Evolutionary conservation across 2,329 filamentous ascomycete species (phyloP).

Genomic region (Fusarium incarnatum): DNA sequence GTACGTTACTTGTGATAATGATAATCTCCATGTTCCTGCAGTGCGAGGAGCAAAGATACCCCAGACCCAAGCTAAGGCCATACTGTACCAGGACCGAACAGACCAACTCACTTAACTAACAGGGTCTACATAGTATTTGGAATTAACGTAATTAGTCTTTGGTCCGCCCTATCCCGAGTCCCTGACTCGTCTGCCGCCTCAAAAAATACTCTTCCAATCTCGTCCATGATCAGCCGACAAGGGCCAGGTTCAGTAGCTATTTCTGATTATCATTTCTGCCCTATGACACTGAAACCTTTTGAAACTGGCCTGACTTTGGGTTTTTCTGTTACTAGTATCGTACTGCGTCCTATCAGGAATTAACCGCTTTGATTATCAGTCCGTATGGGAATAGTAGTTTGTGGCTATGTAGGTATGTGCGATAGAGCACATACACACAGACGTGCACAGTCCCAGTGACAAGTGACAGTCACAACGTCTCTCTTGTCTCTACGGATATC

Average conservation of each 20-base stretch:
- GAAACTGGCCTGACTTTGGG: slow-evolving; percentile 39
- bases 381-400: not conserved
- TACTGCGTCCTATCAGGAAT: slow-evolving; percentile 6
- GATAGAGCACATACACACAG: slow-evolving; percentile 29
- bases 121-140: slow-evolving; percentile 14
- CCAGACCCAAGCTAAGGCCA: not conserved
- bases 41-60: slow-evolving; percentile 11
- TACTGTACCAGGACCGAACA: not conserved
- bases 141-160: slow-evolving; percentile 8
- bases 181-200: slow-evolving; percentile 34
- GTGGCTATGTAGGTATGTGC: slow-evolving; percentile 3
- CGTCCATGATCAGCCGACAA: slow-evolving; percentile 17
- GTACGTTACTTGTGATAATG: slow-evolving; percentile 4
- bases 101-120: not conserved
- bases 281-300: slow-evolving; percentile 26
- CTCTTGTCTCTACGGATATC: not conserved
- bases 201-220: slow-evolving; percentile 19
- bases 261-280: slow-evolving; percentile 19
- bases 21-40: slow-evolving; percentile 11
- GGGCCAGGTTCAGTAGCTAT: slow-evolving; percentile 1
- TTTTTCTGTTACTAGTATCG: slow-evolving; percentile 8
- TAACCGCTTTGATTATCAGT: not conserved
- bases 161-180: slow-evolving; percentile 31
- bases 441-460: slow-evolving; percentile 5
- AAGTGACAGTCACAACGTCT: slow-evolving; percentile 13